Percentiles rank a stretch among this genome's conserved stretches.
Conservation (phyloP, 495 filamentous ascomycete species). For the Penicillium cinerascens region DNA sequence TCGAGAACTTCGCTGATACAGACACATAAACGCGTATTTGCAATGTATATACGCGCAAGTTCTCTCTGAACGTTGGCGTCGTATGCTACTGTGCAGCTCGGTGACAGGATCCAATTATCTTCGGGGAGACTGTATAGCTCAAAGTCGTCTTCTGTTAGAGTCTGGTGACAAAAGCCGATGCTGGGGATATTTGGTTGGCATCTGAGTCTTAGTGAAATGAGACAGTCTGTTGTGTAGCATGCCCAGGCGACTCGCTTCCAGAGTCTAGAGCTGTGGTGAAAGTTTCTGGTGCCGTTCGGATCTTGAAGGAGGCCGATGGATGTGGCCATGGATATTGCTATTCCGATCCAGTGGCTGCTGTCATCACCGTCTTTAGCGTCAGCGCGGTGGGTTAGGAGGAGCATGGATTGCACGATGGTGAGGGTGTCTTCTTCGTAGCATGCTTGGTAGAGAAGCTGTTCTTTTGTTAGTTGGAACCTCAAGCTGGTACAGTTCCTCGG, state of each 20-base stretch:
- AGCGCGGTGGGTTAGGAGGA: constrained; percentile 16
- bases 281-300: background rate
- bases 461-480: background rate
- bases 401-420: constrained; percentile 12
- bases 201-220: constrained; percentile 12
- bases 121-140: background rate
- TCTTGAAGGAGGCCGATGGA: constrained; percentile 17
- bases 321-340: constrained; percentile 9
- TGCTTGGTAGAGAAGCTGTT: constrained; percentile 18
- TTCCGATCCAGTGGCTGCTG: constrained; percentile 13
- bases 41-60: constrained; percentile 10
- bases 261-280: constrained; percentile 2
- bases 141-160: constrained; percentile 14
- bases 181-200: constrained; percentile 12
- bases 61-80: constrained; percentile 9
- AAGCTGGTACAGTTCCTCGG: background rate
- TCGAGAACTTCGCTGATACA: constrained; percentile 16
- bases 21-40: constrained; percentile 10
- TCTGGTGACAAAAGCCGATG: constrained; percentile 7
- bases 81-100: background rate
- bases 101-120: background rate
- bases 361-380: constrained; percentile 16
- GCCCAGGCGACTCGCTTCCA: constrained; percentile 21
- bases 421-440: constrained; percentile 15
- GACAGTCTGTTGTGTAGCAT: constrained; percentile 19